These are phyloP conservation scores for Megacollybia marginata DNA, from an alignment of 768 basidiomycete genomes.

Conservation along the genomic window DNA sequence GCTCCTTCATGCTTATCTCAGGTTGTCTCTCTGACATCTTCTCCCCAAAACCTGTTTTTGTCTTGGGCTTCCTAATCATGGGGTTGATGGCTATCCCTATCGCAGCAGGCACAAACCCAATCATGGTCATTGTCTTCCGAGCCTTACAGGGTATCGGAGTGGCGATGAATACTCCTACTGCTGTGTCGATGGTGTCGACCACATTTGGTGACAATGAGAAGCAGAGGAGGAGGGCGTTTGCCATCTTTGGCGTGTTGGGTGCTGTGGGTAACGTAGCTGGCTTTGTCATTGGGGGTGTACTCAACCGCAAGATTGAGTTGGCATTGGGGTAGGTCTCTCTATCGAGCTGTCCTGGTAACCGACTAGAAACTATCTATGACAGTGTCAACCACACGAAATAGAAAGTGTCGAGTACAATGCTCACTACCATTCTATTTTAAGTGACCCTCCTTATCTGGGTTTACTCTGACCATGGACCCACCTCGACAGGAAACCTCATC, in stretches of 20 bases:
- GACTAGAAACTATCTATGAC: too few species aligned
- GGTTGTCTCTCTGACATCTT: constrained; percentile 3
- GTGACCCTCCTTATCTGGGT: too few species aligned
- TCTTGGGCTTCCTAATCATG: too few species aligned
- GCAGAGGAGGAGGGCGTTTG: background rate
- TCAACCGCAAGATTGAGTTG: background rate
- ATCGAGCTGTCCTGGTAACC: too few species aligned
- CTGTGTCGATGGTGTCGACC: constrained; percentile 2
- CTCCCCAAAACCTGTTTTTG: constrained; percentile 9
- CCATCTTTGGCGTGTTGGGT: background rate
- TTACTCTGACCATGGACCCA: too few species aligned
- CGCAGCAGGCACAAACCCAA: constrained; percentile 3
- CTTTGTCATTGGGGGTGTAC: background rate
- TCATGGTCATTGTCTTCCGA: constrained; percentile 6
- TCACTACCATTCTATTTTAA: too few species aligned
- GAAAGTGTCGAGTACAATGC: too few species aligned
- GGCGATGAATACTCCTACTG: too few species aligned
- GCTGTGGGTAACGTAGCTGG: background rate
- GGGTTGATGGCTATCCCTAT: constrained; percentile 5
- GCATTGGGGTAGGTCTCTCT: background rate
- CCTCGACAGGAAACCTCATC: too few species aligned
- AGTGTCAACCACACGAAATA: too few species aligned
- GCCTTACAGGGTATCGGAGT: too few species aligned
- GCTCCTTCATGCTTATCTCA: too few species aligned
- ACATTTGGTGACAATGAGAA: background rate